Base-by-base conservation (phyloP, 148 eudicot genomes). In the Diospyros lotus region DNA sequence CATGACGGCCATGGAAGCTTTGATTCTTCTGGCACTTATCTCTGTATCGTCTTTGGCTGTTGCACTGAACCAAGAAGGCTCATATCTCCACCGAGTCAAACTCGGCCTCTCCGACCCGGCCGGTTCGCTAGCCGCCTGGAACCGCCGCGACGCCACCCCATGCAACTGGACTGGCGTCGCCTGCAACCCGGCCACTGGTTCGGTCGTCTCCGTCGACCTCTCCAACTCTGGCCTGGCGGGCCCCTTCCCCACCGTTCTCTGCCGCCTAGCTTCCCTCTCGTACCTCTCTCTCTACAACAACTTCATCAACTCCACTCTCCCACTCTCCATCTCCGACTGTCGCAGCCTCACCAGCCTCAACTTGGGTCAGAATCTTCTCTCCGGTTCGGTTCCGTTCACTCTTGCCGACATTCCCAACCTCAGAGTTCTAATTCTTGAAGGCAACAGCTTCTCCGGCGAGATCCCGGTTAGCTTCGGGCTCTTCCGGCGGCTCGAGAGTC, bases 151-250 rank as follows among this genome's bases (percentile, higher is more conserved):
- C 68, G 64, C 54, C 28, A 79, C 72, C 65, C 89, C 89, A 9
- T 86, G 89, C 64, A 83, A 81, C 76, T 86, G 89, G 89, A 79
- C 80, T 17, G 87, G 89, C 9, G 48, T 86, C 66, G 11, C 69
- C 43, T 86, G 89, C 83, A 41, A 63, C 69, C 48, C 62, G 10
- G 8, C n/a, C 4, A 28, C 58, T 11, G 51, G 18, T 64, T 64
- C 74, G 3, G 89, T 86, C 18, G 5, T 6, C 4, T 42, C 83
- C 0, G 72, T 86, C 69, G 10, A 51, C 59, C 85, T 86, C 77
- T 6, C 80, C 38, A 62, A 75, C 18, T 40, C 73, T 39, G 72
- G 72, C 65, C 85, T 86, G 6, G 39, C 74, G 46, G 89, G 89
- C 2, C 79, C 83, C 0, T 84, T 86, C 15, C 87, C 87, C 3